phyloP scores from a whole-genome alignment of 1,139 yeast species.

The Lipomyces yarrowii region DNA sequence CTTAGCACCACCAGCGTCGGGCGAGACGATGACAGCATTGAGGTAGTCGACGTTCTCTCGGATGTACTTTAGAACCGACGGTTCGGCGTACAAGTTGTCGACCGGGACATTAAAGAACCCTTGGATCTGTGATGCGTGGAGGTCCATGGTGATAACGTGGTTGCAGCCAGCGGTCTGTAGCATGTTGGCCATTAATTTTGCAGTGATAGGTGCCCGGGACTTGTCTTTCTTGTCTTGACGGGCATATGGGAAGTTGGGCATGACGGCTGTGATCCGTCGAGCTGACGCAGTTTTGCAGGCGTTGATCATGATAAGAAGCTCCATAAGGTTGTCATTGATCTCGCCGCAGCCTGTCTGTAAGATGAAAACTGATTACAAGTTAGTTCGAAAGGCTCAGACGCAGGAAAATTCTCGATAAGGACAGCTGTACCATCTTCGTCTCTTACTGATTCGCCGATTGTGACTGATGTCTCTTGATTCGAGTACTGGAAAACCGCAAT shows the following conservation, averaged over 20 bases:
- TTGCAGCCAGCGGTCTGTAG: constrained; percentile 94
- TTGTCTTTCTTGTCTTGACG: constrained; percentile 97
- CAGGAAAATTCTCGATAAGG: background rate
- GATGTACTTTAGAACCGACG: constrained; percentile 86
- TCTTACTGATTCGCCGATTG: constrained; percentile 92
- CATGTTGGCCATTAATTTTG: constrained; percentile 94
- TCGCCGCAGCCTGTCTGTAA: constrained; percentile 90
- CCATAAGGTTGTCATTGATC: constrained; percentile 87
- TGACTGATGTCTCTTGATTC: constrained; percentile 82
- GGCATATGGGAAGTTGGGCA: constrained; percentile 96
- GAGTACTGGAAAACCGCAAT: constrained; percentile 53
- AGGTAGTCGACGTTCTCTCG: constrained; percentile 67
- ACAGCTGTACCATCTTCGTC: constrained; percentile 68
- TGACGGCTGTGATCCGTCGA: constrained; percentile 88
- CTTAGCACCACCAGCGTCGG: constrained; percentile 99
- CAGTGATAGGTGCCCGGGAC: constrained; percentile 95
- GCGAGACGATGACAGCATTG: constrained; percentile 85
- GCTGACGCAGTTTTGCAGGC: constrained; percentile 97
- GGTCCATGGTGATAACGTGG: constrained; percentile 96
- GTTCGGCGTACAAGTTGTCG: constrained; percentile 94
- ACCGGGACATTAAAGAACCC: constrained; percentile 97
- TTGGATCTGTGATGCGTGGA: constrained; percentile 96
- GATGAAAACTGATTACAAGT: constrained; percentile 57
- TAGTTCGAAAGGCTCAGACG: constrained; percentile 17
- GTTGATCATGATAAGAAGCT: constrained; percentile 84